Base-by-base conservation (phyloP, 2,329 filamentous ascomycete species). In the Didymella segeticola region DNA sequence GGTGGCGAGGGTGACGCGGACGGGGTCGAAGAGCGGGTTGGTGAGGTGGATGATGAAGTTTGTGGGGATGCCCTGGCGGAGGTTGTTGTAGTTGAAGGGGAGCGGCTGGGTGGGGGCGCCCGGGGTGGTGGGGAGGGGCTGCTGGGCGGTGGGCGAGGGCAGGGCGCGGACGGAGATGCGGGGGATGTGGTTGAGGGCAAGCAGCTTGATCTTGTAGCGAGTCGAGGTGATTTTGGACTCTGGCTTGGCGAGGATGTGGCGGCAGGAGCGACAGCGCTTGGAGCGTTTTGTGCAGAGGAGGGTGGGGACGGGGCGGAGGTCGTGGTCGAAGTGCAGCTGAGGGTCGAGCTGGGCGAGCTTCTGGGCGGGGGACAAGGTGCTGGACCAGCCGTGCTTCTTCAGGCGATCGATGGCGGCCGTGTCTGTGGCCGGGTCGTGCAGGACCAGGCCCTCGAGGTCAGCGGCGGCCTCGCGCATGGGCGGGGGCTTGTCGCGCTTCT, bases 161-260 rank as follows among this genome's bases (percentile, higher is more conserved):
- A 90, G 78, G 22, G 88, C 86, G 43, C 85, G 84, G 64, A 97
- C 84, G 25, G 86, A 85, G 57, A 97, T 86, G 54, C 86, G 87
- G 1, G 95, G 95, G 58, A 99, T 91, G 76, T 96, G 93, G 70
- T 88, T 91, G 49, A 77, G 69, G 11, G 95, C 96, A 5, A 98
- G 87, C 0, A 98, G 83, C 48, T 91, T 89, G 74, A 99, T 97
- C 67, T 93, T 90, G 83, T 95, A 98, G 25, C 93, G 89, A 6
- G 90, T 95, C 46, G 89, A 93, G 39, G 87, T 86, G 26, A 96
- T 88, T 75, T 98, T 99, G 54, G 88, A 85, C 75, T 99, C 95
- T 12, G 93, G 95, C 73, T 96, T 96, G 57, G 91, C 90, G 64
- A 99, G 89, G 70, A 98, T 97, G 77, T 98, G 93, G 11, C 95